Evolutionary conservation across 768 basidiomycete genomes (phyloP).

Genomic region (Xanthoconium purpureum): DNA sequence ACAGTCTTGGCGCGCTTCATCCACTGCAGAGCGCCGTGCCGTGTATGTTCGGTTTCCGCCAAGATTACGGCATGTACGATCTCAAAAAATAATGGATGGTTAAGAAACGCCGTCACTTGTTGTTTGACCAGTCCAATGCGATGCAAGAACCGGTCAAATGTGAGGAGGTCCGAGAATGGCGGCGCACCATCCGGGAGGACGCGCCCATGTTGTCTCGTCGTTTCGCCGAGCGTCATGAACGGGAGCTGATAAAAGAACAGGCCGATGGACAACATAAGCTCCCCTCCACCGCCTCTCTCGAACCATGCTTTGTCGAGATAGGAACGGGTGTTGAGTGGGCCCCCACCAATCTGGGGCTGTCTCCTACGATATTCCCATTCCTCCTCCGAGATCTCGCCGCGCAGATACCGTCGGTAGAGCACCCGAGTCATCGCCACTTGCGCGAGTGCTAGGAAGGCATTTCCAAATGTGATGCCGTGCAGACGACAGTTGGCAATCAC

Average conservation of each 20-base stretch:
- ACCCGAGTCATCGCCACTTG: constrained; percentile 54
- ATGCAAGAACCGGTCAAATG: constrained; percentile 43
- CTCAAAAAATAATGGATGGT: constrained; percentile 48
- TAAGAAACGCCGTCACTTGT: constrained; percentile 33
- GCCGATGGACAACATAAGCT: constrained; percentile 42
- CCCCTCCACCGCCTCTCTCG: constrained; percentile 39
- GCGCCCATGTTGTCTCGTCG: not conserved
- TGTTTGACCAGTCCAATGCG: constrained; percentile 37
- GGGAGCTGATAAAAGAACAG: constrained; percentile 45
- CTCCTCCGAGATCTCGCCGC: constrained; percentile 1
- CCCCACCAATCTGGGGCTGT: not conserved
- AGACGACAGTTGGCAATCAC: constrained; percentile 42
- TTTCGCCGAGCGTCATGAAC: constrained; percentile 42
- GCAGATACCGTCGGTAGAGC: constrained; percentile 39
- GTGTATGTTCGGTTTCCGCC: not conserved
- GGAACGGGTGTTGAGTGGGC: constrained; percentile 48
- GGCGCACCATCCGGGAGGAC: constrained; percentile 32
- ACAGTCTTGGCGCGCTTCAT: constrained; percentile 13
- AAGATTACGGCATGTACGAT: constrained; percentile 23
- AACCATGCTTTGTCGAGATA: constrained; percentile 48
- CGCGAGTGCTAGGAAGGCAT: constrained; percentile 45
- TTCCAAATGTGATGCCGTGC: constrained; percentile 48
- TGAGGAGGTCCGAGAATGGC: constrained; percentile 38
- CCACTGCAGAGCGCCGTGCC: constrained; percentile 19
- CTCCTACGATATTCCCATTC: constrained; percentile 1